phyloP scores from a whole-genome alignment of 2,329 filamentous ascomycete species.

The Stagonosporopsis cucurbitacearum region DNA sequence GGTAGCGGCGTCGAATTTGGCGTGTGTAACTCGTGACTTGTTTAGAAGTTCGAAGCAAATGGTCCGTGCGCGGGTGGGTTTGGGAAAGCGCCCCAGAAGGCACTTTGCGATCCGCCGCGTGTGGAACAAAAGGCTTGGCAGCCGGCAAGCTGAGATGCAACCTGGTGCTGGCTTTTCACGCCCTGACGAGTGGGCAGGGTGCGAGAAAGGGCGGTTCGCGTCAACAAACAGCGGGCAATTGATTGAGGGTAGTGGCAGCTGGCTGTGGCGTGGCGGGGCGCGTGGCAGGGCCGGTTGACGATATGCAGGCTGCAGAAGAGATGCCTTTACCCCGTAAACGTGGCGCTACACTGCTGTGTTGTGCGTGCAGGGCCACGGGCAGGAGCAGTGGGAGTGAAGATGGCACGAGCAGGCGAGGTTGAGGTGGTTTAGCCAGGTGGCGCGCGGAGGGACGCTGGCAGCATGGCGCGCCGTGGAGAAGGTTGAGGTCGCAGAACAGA shows the following conservation, averaged over 20 bases:
- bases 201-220: conserved; percentile 23
- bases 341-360: conserved; percentile 41
- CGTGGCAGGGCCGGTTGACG: conserved; percentile 6
- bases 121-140: conserved; percentile 36
- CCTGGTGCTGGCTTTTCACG: conserved; percentile 27
- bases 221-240: conserved; percentile 8
- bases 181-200: conserved; percentile 12
- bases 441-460: conserved; percentile 25
- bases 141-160: conserved; percentile 38
- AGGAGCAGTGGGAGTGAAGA: conserved; percentile 29
- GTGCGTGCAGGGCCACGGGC: conserved; percentile 22
- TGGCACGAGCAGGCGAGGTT: conserved; percentile 2
- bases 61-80: conserved; percentile 24
- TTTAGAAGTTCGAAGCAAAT: conserved; percentile 17
- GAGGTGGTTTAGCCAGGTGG: conserved; percentile 27
- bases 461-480: conserved; percentile 34
- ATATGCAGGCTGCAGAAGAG: conserved; percentile 3
- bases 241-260: background rate
- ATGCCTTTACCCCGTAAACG: conserved; percentile 37
- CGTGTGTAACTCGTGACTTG: conserved; percentile 6
- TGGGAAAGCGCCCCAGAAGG: conserved; percentile 24
- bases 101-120: conserved; percentile 13
- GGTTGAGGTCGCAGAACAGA: conserved; percentile 26
- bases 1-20: background rate
- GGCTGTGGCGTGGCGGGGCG: conserved; percentile 3